These are phyloP conservation scores for Ogataea paraovalis DNA, from an alignment of 805 yeast species.

Conservation along the genomic window DNA sequence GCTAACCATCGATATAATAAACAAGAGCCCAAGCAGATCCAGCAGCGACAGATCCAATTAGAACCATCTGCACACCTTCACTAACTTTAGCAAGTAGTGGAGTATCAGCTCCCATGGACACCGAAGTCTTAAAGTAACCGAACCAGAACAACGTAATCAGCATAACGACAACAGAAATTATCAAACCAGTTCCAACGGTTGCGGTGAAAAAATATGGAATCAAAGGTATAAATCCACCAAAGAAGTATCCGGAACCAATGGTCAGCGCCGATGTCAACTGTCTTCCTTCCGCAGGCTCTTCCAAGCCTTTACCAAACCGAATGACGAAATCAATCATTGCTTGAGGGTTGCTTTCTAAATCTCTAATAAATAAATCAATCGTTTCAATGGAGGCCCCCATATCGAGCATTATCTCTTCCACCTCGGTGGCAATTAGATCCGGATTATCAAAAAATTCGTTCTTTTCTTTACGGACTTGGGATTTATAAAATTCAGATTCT, in stretches of 20 bases:
- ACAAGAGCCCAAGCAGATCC: slow-evolving; percentile 96
- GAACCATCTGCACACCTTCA: slow-evolving; percentile 88
- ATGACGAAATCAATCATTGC: slow-evolving; percentile 82
- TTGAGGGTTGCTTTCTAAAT: slow-evolving; percentile 73
- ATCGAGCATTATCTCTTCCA: slow-evolving; percentile 75
- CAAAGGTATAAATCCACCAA: slow-evolving; percentile 91
- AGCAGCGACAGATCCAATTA: slow-evolving; percentile 97
- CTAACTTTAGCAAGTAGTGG: slow-evolving; percentile 53
- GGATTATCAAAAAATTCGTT: slow-evolving; percentile 61
- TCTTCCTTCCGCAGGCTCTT: slow-evolving; percentile 92
- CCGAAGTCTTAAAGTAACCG: slow-evolving; percentile 80
- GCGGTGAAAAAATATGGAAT: slow-evolving; percentile 83
- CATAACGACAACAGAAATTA: slow-evolving; percentile 77
- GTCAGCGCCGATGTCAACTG: slow-evolving; percentile 85
- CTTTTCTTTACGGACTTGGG: slow-evolving; percentile 71
- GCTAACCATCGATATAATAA: slow-evolving; percentile 53
- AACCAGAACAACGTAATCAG: slow-evolving; percentile 77
- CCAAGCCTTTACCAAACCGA: slow-evolving; percentile 86
- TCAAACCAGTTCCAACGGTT: slow-evolving; percentile 73
- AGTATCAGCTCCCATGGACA: slow-evolving; percentile 79
- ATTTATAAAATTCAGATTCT: slow-evolving; percentile 70
- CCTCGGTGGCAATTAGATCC: slow-evolving; percentile 65
- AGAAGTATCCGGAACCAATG: slow-evolving; percentile 81
- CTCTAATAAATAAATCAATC: slow-evolving; percentile 66
- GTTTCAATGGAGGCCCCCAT: slow-evolving; percentile 73